Evolutionary conservation across 2,329 filamentous ascomycete species (phyloP).

Genomic region (Alternaria triticina): DNA sequence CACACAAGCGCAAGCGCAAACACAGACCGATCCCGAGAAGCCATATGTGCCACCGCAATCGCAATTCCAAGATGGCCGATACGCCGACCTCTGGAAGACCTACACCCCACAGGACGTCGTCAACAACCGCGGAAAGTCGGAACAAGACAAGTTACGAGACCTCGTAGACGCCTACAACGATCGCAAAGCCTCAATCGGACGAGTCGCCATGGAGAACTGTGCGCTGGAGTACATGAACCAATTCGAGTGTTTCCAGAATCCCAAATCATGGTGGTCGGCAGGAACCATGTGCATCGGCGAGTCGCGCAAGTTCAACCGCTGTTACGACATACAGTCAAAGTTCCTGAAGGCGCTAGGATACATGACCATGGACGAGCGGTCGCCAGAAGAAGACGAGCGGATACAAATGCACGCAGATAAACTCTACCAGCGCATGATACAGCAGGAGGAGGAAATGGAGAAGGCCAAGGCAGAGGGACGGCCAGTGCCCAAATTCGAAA

Average conservation of each 20-base stretch:
- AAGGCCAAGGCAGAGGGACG: conserved; percentile 66
- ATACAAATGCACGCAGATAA: conserved; percentile 95
- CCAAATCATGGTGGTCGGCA: conserved; percentile 66
- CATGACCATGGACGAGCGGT: conserved; percentile 69
- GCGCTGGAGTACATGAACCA: conserved; percentile 84
- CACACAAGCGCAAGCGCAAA: conserved; percentile 9
- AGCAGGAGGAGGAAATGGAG: conserved; percentile 78
- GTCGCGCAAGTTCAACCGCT: conserved; percentile 79
- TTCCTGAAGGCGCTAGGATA: conserved; percentile 93
- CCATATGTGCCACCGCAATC: conserved; percentile 59
- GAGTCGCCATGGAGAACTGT: conserved; percentile 91
- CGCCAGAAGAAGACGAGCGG: conserved; percentile 76
- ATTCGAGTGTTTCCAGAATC: conserved; percentile 79
- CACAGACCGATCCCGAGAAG: conserved; percentile 27
- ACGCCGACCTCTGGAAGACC: conserved; percentile 90
- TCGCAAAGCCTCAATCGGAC: conserved; percentile 76
- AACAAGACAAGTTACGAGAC: conserved; percentile 80
- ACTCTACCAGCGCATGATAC: conserved; percentile 85
- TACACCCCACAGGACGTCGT: conserved; percentile 77
- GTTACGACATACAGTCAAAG: conserved; percentile 88
- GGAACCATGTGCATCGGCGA: conserved; percentile 83
- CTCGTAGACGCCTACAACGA: conserved; percentile 86
- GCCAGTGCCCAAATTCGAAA: conserved; percentile 64
- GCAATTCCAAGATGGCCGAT: conserved; percentile 72
- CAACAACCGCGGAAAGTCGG: conserved; percentile 71